These are phyloP conservation scores for Hydnomerulius pinastri DNA, from an alignment of 768 basidiomycete genomes.

Conservation along the genomic window DNA sequence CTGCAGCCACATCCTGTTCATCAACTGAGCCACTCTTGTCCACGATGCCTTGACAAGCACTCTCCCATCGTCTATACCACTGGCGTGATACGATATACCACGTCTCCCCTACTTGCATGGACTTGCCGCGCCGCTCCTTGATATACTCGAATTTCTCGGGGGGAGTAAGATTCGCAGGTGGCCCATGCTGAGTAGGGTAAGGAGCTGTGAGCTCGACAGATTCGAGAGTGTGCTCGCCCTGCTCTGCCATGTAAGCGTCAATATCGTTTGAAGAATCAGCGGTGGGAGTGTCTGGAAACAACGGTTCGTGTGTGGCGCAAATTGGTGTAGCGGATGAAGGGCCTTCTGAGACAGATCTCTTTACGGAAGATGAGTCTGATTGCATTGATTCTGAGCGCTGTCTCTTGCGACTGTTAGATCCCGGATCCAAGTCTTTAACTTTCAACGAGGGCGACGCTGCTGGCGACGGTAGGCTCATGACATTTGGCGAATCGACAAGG, in stretches of 20 bases:
- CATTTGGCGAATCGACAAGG: conserved; percentile 16
- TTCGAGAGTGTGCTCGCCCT: conserved; percentile 42
- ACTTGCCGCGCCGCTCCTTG: conserved; percentile 42
- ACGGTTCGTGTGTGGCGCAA: conserved; percentile 20
- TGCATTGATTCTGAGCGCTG: conserved; percentile 77
- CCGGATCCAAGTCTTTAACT: conserved; percentile 37
- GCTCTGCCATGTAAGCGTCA: conserved; percentile 67
- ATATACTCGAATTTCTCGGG: conserved; percentile 54
- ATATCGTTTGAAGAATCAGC: conserved; percentile 54
- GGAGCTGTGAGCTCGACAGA: conserved; percentile 23
- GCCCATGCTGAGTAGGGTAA: conserved; percentile 26
- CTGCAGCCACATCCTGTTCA: conserved; percentile 67
- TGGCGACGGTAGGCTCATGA: conserved; percentile 50
- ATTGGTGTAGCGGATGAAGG: conserved; percentile 43
- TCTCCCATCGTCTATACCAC: conserved; percentile 80
- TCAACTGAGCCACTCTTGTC: conserved; percentile 68
- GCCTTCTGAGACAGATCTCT: conserved; percentile 77
- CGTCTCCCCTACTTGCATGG: conserved; percentile 65
- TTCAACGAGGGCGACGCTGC: conserved; percentile 46
- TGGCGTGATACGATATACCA: conserved; percentile 75
- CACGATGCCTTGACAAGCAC: conserved; percentile 65
- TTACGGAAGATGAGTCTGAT: conserved; percentile 73
- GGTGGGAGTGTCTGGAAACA: conserved; percentile 36
- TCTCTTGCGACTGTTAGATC: conserved; percentile 53
- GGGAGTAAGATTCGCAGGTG: conserved; percentile 32